Conservation (phyloP, 192 early-diverging fungal species). For the Lobulomyces angularis region DNA sequence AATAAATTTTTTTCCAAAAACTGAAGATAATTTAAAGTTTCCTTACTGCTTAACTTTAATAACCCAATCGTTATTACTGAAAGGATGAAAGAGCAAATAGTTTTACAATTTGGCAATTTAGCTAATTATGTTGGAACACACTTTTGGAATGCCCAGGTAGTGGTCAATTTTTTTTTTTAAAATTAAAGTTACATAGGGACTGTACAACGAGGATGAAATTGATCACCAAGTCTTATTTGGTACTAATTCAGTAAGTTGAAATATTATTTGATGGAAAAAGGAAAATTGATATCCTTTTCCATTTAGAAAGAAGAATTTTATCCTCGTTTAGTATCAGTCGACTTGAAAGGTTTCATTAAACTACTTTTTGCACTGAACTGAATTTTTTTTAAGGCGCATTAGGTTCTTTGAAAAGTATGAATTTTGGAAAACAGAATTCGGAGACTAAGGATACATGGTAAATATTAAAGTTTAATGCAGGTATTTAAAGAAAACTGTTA, state of each 20-base stretch:
- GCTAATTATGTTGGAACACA: conserved; percentile 84
- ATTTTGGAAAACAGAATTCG: too few species aligned
- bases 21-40: too few species aligned
- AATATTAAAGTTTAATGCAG: too few species aligned
- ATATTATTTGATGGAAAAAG: background rate
- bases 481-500: too few species aligned
- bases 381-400: too few species aligned
- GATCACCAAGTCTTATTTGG: conserved; percentile 51
- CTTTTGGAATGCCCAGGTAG: conserved; percentile 83
- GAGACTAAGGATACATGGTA: too few species aligned
- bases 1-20: too few species aligned
- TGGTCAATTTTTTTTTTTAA: conserved; percentile 4
- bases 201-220: conserved; percentile 19
- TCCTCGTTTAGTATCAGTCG: conserved; percentile 70
- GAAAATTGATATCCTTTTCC: background rate
- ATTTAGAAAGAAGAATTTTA: conserved; percentile 51
- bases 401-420: too few species aligned
- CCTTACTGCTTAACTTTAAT: too few species aligned
- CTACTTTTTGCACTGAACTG: conserved; percentile 11
- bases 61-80: background rate
- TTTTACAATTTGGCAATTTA: conserved; percentile 71
- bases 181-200: conserved; percentile 2
- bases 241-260: conserved; percentile 16
- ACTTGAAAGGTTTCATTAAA: conserved; percentile 53
- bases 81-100: background rate